Conservation (phyloP, 225 moss, liverwort and hornwort genomes). For the Lunularia cruciata region DNA sequence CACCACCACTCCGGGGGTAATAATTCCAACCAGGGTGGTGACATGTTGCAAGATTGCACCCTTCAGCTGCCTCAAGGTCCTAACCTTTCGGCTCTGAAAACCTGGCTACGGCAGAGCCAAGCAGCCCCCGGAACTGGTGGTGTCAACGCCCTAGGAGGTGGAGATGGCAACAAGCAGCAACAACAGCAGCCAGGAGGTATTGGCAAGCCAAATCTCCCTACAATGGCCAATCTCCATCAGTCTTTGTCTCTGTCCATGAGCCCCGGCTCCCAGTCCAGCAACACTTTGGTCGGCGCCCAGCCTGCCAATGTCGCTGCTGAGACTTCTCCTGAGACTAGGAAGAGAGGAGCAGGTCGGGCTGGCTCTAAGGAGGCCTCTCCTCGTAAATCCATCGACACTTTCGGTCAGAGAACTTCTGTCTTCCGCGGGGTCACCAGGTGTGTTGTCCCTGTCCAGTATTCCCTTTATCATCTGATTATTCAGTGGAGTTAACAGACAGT, state of each 20-base stretch:
- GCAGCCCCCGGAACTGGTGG: slow-evolving; percentile 27
- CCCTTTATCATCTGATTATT: too few relatives aligned
- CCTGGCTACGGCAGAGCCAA: slow-evolving; percentile 77
- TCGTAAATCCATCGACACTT: slow-evolving; percentile 91
- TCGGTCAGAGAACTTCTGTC: slow-evolving; percentile 91
- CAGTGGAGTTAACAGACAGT: too few relatives aligned
- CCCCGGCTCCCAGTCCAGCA: slow-evolving; percentile 81
- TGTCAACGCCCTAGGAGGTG: slow-evolving; percentile 48
- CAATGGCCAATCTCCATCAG: slow-evolving; percentile 64
- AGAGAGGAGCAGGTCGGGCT: slow-evolving; percentile 84
- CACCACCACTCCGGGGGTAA: slow-evolving; percentile 32
- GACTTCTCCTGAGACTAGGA: slow-evolving; percentile 76
- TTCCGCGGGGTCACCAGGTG: slow-evolving; percentile 94
- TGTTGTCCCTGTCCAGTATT: neutral
- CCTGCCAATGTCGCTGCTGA: slow-evolving; percentile 59
- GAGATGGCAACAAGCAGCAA: slow-evolving; percentile 8
- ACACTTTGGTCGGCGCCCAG: slow-evolving; percentile 56
- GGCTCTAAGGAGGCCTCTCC: slow-evolving; percentile 95
- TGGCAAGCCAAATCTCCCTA: slow-evolving; percentile 41
- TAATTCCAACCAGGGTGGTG: slow-evolving; percentile 37
- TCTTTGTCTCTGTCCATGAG: slow-evolving; percentile 86
- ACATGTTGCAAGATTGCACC: slow-evolving; percentile 76
- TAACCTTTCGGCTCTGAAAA: slow-evolving; percentile 64
- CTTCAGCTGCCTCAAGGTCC: slow-evolving; percentile 69
- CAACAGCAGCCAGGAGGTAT: slow-evolving; percentile 33